A percentile compares a stretch with the other conserved stretches of the same genome.
These are phyloP conservation scores for Plectranthus barbatus DNA, from an alignment of 257 asterid genomes.

Conservation along the genomic window DNA sequence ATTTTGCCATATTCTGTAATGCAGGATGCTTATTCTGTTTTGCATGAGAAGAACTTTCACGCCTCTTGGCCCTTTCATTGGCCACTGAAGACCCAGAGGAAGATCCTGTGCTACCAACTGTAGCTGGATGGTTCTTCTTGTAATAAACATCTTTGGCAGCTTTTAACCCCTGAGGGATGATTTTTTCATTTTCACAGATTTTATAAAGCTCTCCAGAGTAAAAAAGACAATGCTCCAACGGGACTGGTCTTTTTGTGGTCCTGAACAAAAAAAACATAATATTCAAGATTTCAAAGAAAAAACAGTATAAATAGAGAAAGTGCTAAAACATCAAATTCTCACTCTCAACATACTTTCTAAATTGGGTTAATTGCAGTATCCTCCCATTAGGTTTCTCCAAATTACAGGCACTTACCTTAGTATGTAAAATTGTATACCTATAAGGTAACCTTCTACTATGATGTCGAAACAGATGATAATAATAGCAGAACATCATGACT, in stretches of 20 bases:
- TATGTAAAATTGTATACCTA: not conserved
- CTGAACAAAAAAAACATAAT: conserved; percentile 28
- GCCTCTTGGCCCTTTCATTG: conserved; percentile 38
- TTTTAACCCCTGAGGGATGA: conserved; percentile 74
- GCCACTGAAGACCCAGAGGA: conserved; percentile 41
- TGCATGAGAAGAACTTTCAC: conserved; percentile 27
- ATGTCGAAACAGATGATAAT: not conserved
- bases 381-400: not conserved
- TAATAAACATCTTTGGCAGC: conserved; percentile 64
- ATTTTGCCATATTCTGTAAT: conserved; percentile 26
- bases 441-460: not conserved
- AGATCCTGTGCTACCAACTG: conserved; percentile 37
- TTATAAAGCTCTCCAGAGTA: conserved; percentile 88
- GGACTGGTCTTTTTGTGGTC: conserved; percentile 96
- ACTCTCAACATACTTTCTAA: not conserved
- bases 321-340: not conserved
- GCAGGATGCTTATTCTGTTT: conserved; percentile 50
- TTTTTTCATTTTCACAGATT: conserved; percentile 80
- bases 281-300: not conserved
- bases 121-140: conserved; percentile 46
- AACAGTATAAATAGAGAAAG: conserved; percentile 4
- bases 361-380: conserved; percentile 4
- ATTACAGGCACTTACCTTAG: not conserved
- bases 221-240: conserved; percentile 91
- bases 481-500: not conserved